Evolutionary conservation across 2,329 filamentous ascomycete genomes (phyloP), one percentile per base, ranked within the genome.

Genomic region (Nannizziopsis barbatae): DNA sequence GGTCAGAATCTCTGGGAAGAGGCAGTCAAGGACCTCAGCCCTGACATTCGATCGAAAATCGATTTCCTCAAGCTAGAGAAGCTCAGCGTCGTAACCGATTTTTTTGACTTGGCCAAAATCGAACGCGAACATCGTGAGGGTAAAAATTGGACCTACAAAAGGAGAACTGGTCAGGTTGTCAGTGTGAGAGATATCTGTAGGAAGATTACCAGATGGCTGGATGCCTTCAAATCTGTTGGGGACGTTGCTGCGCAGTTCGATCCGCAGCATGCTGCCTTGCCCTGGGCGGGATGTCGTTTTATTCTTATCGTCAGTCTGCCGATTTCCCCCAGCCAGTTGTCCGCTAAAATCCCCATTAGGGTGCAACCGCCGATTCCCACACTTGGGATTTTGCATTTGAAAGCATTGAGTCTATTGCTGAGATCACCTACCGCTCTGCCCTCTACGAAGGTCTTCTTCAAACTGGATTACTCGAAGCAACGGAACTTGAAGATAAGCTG

Each of bases 251-350:
- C 58, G 30, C 57, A 63, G 45, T 58, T 57, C 48, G 55, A 65
- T 50, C 57, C 61, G 1, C 51, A 42, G 17, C 56, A 62, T 56
- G 58, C 60, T 14, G 52, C 59, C n/a, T 53, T 65, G 33, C 62
- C 60, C 27, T 66, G 60, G 64, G 63, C 61, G 27, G 58, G 52
- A 11, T 50, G 65, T 42, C 56, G 61, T 8, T 55, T 64, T 18
- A 15, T 65, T 27, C 54, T 66, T 2, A 51, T 7, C 7, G 22
- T 27, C 22, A 27, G 22, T 27, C 7, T 27, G 3, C 22, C 22
- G 22, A 3, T 27, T 27, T 27, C 7, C 7, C 22, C 22, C 4
- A 7, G 22, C 22, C n/a, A n/a, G n/a, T 61, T 50, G 62, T 61
- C 44, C 11, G 42, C n/a, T 32, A 12, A 49, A 20, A 49, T 44